Evolutionary conservation across 2,329 filamentous ascomycete species (phyloP).

Genomic region (Fusarium irregulare): DNA sequence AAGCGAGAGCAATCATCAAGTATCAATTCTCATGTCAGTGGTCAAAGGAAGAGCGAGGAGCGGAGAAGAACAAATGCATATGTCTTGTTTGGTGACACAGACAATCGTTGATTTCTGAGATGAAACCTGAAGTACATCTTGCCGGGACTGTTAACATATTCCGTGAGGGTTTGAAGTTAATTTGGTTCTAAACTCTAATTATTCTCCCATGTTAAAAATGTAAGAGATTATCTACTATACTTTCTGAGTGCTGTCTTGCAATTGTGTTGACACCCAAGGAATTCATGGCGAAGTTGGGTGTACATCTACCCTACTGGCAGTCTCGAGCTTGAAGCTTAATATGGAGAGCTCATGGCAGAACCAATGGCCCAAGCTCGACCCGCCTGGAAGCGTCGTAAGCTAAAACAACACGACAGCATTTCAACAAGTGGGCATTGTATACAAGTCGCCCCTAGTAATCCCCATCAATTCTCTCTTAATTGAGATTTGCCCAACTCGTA

Average conservation of each 20-base stretch:
- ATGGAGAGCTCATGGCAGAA: neutral
- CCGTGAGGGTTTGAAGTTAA: neutral
- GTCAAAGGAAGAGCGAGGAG: neutral
- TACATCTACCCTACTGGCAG: neutral
- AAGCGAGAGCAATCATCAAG: neutral
- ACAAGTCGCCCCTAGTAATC: neutral
- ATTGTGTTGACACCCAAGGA: neutral
- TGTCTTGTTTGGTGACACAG: neutral
- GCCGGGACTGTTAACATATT: too few species aligned
- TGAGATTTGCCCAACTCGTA: conserved; percentile 26
- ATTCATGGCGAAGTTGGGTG: neutral
- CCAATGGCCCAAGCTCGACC: conserved; percentile 2
- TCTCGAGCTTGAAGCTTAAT: neutral
- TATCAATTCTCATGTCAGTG: neutral
- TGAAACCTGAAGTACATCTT: accelerated
- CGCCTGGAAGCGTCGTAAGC: conserved; percentile 17
- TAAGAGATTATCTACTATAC: accelerated
- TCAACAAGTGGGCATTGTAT: conserved; percentile 12
- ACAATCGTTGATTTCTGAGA: neutral
- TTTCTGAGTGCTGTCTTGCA: neutral
- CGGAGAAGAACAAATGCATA: accelerated
- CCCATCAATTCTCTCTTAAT: conserved; percentile 12
- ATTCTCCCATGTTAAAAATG: neutral
- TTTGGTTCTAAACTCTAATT: neutral
- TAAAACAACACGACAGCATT: neutral